phyloP scores from a whole-genome alignment of 2,329 filamentous ascomycete species.

The Botryotinia globosa region DNA sequence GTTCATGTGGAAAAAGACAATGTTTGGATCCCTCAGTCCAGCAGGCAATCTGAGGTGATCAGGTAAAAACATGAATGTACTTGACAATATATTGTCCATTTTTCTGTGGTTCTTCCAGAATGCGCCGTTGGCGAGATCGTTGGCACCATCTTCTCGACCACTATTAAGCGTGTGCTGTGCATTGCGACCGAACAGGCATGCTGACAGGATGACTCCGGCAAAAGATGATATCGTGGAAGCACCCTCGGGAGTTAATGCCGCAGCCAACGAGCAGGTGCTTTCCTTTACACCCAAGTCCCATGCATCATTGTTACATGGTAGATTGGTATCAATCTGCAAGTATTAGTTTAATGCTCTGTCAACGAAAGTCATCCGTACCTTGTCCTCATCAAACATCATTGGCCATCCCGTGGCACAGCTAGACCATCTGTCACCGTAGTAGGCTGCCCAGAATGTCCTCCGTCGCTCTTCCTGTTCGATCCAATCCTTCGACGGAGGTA shows the following conservation, averaged over 20 bases:
- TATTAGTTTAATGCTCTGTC: slow-evolving; percentile 20
- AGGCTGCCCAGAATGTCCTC: slow-evolving; percentile 82
- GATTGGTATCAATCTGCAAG: slow-evolving; percentile 56
- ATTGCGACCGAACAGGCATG: slow-evolving; percentile 77
- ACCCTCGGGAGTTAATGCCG: slow-evolving; percentile 51
- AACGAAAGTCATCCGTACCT: slow-evolving; percentile 40
- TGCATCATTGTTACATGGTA: slow-evolving; percentile 77
- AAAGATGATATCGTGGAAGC: slow-evolving; percentile 66
- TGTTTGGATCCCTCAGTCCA: slow-evolving; percentile 65
- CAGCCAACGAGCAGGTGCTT: slow-evolving; percentile 59
- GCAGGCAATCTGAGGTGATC: slow-evolving; percentile 69
- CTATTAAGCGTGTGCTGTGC: slow-evolving; percentile 75
- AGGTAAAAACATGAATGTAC: slow-evolving; percentile 75
- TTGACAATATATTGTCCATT: slow-evolving; percentile 77
- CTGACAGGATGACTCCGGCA: slow-evolving; percentile 68
- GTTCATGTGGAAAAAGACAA: slow-evolving; percentile 82
- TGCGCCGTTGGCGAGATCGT: slow-evolving; percentile 69
- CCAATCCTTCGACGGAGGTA: slow-evolving; percentile 75
- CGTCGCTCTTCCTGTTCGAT: slow-evolving; percentile 78
- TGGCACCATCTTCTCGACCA: slow-evolving; percentile 65
- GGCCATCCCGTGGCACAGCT: slow-evolving; percentile 92
- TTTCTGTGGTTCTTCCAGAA: slow-evolving; percentile 86
- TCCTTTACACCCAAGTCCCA: slow-evolving; percentile 66
- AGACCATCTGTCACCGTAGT: slow-evolving; percentile 78
- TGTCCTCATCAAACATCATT: slow-evolving; percentile 70